phyloP scores from a whole-genome alignment of 495 filamentous ascomycete species.

The Monascus purpureus region DNA sequence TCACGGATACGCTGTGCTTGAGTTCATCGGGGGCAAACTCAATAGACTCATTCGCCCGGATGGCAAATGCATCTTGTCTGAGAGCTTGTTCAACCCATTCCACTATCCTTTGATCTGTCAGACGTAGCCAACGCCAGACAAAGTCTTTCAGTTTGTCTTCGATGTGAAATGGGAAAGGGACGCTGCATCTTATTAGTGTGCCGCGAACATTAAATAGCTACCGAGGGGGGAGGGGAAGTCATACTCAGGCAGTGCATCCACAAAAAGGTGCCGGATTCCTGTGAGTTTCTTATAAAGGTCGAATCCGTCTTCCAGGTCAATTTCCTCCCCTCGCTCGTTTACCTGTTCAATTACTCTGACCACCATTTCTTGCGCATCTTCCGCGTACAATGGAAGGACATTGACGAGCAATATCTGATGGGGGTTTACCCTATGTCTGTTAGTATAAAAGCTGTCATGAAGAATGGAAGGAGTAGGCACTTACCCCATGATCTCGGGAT shows the following conservation, averaged over 20 bases:
- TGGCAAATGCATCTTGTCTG: slow-evolving; percentile 70
- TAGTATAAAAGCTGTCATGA: slow-evolving; percentile 10
- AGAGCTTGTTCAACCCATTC: slow-evolving; percentile 83
- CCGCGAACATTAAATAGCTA: not conserved
- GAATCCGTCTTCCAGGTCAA: slow-evolving; percentile 83
- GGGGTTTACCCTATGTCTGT: slow-evolving; percentile 49
- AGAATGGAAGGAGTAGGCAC: slow-evolving; percentile 5
- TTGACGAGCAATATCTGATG: slow-evolving; percentile 66
- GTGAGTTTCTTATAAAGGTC: slow-evolving; percentile 81
- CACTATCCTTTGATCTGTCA: slow-evolving; percentile 63
- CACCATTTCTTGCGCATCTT: slow-evolving; percentile 73
- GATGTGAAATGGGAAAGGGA: slow-evolving; percentile 66
- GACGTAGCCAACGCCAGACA: slow-evolving; percentile 86
- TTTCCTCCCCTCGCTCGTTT: slow-evolving; percentile 53
- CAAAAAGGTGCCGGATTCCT: slow-evolving; percentile 66
- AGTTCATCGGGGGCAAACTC: slow-evolving; percentile 62
- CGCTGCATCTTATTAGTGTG: slow-evolving; percentile 15
- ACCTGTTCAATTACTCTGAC: slow-evolving; percentile 60
- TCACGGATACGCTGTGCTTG: slow-evolving; percentile 81
- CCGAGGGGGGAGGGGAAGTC: slow-evolving; percentile 5
- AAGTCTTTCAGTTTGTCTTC: slow-evolving; percentile 79
- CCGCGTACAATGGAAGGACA: slow-evolving; percentile 77
- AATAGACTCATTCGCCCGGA: slow-evolving; percentile 44
- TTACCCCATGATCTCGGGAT: slow-evolving; percentile 77
- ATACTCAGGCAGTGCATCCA: slow-evolving; percentile 51